Percentiles rank a stretch among this genome's conserved stretches.
Evolutionary conservation across 306 rosid species (phyloP).

Genomic region (Cucurbita argyrosperma): DNA sequence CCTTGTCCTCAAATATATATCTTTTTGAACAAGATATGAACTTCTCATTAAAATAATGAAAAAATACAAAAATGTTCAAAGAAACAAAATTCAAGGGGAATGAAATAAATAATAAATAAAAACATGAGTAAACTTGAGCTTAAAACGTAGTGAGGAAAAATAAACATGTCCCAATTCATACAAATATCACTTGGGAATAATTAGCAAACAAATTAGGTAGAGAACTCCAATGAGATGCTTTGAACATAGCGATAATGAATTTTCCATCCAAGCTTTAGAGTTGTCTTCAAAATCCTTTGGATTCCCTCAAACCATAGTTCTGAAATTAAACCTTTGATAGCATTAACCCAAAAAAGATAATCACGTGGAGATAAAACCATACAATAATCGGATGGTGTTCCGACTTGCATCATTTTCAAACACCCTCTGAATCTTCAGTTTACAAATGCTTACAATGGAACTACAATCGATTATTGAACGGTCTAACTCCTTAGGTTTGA

Average conservation of each 20-base stretch:
- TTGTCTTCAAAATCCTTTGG: background rate
- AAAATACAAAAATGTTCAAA: background rate
- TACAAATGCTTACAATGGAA: too few relatives aligned
- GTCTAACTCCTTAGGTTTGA: too few relatives aligned
- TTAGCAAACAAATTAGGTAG: background rate
- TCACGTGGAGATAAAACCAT: background rate
- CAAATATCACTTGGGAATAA: background rate
- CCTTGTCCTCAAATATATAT: too few relatives aligned
- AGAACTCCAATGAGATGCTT: background rate
- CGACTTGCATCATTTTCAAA: too few relatives aligned
- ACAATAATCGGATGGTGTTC: too few relatives aligned
- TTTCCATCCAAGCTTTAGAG: background rate
- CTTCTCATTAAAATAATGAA: background rate
- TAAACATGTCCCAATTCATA: background rate
- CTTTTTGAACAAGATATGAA: background rate
- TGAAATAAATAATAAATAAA: background rate
- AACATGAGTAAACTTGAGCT: background rate
- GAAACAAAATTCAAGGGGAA: background rate
- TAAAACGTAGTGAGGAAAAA: background rate
- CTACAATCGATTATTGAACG: too few relatives aligned
- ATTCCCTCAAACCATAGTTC: too few relatives aligned
- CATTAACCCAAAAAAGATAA: background rate
- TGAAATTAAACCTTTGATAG: too few relatives aligned
- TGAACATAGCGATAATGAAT: background rate
- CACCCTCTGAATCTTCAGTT: too few relatives aligned